Base-by-base conservation (phyloP, 2,329 filamentous ascomycete species). In the Zarea fungicola region DNA sequence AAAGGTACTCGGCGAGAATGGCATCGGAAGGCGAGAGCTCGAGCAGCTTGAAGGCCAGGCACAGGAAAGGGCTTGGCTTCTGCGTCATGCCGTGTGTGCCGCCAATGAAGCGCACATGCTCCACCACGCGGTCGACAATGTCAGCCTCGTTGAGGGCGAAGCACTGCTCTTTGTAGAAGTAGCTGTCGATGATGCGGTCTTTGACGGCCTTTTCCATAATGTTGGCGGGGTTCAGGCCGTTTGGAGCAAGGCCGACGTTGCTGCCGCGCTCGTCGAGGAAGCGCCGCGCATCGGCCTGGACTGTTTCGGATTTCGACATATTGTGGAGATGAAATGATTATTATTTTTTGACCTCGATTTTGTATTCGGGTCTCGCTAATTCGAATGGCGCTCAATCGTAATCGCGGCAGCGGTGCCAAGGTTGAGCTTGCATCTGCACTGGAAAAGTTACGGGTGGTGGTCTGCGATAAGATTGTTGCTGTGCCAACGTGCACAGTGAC, bases 101-200 rank as follows among this genome's bases (percentile, higher is more conserved):
- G 54, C 91, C 93, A 49, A 99, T 80, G 67, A 86, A 93, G 42
- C 73, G 78, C 40, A 99, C 79, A 67, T 84, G 78, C 58, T 92
- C 86, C 22, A 89, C 87, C 1, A 95, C 91, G 55, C 93, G 88
- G 70, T 96, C 89, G 59, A 96, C 85, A 6, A 99, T 74, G 67
- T 84, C 80, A 45, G 81, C 81, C 64, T 85, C 83, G 72, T 97
- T 99, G 56, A 99, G 77, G 35, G 87, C 93, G 69, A 97, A 99
- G 66, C 93, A 96, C 72, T 96, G 91, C 70, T 97, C 93, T 69
- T 96, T 96, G 87, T 90, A 99, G 74, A 96, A 99, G 71, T 96
- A 95, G 46, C 84, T 89, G 63, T 96, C 90, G 58, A 91, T 83
- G 67, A 99, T 96, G 63, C 93, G 90, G 70, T 99, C 93, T 63